phyloP scores from a whole-genome alignment of 75 land plant species.

The Pinus tabuliformis region DNA sequence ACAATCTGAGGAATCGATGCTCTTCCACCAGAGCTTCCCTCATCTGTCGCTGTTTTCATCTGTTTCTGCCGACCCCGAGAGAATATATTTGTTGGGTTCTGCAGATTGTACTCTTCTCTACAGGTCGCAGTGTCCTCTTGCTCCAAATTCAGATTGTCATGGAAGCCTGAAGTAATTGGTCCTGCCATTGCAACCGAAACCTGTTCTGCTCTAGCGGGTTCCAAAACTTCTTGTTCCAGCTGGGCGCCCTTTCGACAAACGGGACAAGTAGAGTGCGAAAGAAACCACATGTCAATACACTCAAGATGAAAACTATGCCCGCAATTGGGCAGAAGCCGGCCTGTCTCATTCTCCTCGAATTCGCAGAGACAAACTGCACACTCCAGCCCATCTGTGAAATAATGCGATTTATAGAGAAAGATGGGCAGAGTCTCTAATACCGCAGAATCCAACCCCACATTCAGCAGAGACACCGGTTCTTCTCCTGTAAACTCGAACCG shows the following conservation, averaged over 20 bases:
- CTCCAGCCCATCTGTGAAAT: background rate
- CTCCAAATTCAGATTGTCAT: background rate
- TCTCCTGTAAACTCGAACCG: too few relatives aligned
- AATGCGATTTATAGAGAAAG: too few relatives aligned
- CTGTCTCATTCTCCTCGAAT: conserved; percentile 4
- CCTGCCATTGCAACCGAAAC: too few relatives aligned
- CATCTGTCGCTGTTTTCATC: too few relatives aligned
- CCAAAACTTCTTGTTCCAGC: background rate
- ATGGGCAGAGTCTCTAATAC: too few relatives aligned
- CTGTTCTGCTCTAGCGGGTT: too few relatives aligned
- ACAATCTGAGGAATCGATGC: too few relatives aligned
- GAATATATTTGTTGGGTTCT: background rate
- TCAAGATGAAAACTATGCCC: conserved; percentile 20
- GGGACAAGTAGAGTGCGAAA: conserved; percentile 24
- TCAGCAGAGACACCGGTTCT: too few relatives aligned
- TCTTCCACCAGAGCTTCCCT: background rate
- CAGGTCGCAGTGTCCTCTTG: background rate
- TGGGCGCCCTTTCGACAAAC: conserved; percentile 10
- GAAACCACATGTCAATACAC: conserved; percentile 31
- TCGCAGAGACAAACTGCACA: conserved; percentile 33
- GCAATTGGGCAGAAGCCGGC: conserved; percentile 23
- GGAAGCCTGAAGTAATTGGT: too few relatives aligned
- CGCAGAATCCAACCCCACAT: too few relatives aligned
- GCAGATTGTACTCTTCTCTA: background rate
- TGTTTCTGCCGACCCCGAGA: too few relatives aligned